Base-by-base conservation (phyloP, 768 basidiomycete genomes). In the Auriscalpium vulgare region DNA sequence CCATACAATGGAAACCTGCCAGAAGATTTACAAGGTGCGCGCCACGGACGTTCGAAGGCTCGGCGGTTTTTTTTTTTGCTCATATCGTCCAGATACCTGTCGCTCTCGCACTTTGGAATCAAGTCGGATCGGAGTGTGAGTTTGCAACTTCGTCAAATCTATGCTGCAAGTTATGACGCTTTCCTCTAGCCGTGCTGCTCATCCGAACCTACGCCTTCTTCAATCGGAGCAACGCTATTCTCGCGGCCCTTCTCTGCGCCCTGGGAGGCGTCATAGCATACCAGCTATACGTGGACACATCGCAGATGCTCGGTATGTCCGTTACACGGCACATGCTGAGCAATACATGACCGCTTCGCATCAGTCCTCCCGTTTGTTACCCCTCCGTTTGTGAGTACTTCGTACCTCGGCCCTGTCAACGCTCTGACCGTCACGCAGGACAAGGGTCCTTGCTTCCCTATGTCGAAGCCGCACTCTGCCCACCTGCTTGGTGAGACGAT, bases 191-290 rank as follows among this genome's bases (percentile, higher is more conserved):
- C 59, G 86, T 91, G 53, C 79, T 91, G 50, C 78, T 91, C 61
- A 91, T 91, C 57, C 82, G 88, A 59, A 91, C 88, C 45, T 91
- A 89, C 63, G 88, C 88, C 3, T 91, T 91, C 71, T 90, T 90
- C 76, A 88, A 88, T 63, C 80, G 86, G 59, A 91, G 89, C 63
- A 67, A 75, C 53, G 85, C 82, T 65, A 70, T 90, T 51, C 76
- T 90, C 44, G 73, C 75, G 61, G 78, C 79, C 57, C 80, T 91
- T 59, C 68, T 88, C 55, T 77, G 76, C 56, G 82, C 85, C 11
- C 74, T 91, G 10, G 77, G 81, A 56, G 87, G 87, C 8, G 83
- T 91, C 56, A 80, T 90, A 10, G 81, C 87, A 40, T 91, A 90
- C 69, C 88, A 91, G 66, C 80, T 90, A 37, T 91, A 86, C 62